Percentiles rank a stretch among this genome's conserved stretches.
These are phyloP conservation scores for Podospora pseudocomata DNA, from an alignment of 495 filamentous ascomycete species.

Conservation along the genomic window DNA sequence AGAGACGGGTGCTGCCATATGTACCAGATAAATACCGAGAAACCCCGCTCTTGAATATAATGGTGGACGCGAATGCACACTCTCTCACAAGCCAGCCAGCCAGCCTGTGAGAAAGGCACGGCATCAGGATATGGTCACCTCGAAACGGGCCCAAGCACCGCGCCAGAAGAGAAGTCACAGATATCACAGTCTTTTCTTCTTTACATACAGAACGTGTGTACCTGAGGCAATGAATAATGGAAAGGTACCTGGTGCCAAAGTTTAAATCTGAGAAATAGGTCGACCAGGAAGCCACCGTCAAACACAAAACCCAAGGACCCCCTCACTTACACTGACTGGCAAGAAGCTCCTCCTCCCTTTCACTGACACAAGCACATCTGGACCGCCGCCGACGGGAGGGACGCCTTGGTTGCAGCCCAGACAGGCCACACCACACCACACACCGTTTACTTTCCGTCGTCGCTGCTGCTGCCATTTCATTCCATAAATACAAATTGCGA, in stretches of 20 bases:
- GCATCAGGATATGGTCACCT: neutral
- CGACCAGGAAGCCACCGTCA: neutral
- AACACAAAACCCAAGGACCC: neutral
- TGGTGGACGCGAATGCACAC: slow-evolving; percentile 6
- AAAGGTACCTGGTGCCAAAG: neutral
- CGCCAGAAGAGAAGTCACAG: neutral
- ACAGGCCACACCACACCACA: neutral
- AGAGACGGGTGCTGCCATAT: neutral
- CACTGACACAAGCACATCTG: neutral
- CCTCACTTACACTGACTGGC: neutral
- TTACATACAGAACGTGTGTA: neutral
- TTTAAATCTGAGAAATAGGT: neutral
- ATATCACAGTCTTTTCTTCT: neutral
- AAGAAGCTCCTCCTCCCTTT: neutral
- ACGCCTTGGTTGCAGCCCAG: neutral
- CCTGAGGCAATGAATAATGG: neutral
- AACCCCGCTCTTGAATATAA: slow-evolving; percentile 7
- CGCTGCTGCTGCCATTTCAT: neutral
- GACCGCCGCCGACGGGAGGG: neutral
- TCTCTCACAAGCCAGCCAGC: slow-evolving; percentile 1
- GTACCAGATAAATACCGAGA: slow-evolving; percentile 6
- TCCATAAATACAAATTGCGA: neutral
- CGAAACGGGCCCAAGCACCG: neutral
- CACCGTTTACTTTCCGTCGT: neutral
- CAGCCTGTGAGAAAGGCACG: neutral